A percentile compares a stretch with the other conserved stretches of the same genome.
Conservation (phyloP, 1,284 basidiomycete species). For the Trichosporon asahii region DNA sequence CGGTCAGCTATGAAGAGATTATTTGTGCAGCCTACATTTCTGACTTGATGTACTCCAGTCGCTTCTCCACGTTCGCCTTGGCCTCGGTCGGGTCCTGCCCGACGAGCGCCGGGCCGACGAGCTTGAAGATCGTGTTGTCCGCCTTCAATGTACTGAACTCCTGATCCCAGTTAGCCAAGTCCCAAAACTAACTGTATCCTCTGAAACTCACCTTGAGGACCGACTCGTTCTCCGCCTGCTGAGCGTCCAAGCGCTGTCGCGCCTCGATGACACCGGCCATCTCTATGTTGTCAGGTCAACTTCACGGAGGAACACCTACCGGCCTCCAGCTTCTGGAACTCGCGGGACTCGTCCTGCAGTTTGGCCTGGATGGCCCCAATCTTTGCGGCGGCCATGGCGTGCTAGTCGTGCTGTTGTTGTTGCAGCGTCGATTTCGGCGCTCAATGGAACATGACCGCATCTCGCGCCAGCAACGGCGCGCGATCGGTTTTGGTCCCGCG, state of each 20-base stretch:
- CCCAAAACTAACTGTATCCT: background rate
- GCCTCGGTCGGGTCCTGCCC: slow-evolving; percentile 87
- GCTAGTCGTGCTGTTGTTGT: background rate
- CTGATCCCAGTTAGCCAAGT: slow-evolving; percentile 52
- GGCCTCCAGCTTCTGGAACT: slow-evolving; percentile 74
- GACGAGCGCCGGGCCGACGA: slow-evolving; percentile 85
- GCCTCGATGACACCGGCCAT: slow-evolving; percentile 69
- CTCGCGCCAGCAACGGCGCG: background rate
- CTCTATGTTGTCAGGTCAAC: slow-evolving; percentile 54
- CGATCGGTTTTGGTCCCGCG: slow-evolving; percentile 12
- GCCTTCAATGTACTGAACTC: slow-evolving; percentile 76
- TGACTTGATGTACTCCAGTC: slow-evolving; percentile 80
- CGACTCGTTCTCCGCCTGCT: slow-evolving; percentile 84
- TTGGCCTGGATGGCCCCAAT: slow-evolving; percentile 41
- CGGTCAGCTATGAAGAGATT: slow-evolving; percentile 3
- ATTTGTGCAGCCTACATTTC: slow-evolving; percentile 70
- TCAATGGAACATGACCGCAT: slow-evolving; percentile 3
- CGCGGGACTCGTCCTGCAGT: slow-evolving; percentile 64
- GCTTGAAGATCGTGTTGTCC: slow-evolving; percentile 83
- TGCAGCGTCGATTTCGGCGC: background rate
- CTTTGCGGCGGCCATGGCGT: slow-evolving; percentile 37
- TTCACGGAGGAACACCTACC: too few relatives aligned
- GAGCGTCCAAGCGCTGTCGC: slow-evolving; percentile 77
- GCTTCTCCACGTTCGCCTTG: slow-evolving; percentile 82
- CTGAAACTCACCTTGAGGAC: slow-evolving; percentile 71